Evolutionary conservation across 108 stramenopile genomes (phyloP).

Genomic region (Stephanodiscus minutulus): DNA sequence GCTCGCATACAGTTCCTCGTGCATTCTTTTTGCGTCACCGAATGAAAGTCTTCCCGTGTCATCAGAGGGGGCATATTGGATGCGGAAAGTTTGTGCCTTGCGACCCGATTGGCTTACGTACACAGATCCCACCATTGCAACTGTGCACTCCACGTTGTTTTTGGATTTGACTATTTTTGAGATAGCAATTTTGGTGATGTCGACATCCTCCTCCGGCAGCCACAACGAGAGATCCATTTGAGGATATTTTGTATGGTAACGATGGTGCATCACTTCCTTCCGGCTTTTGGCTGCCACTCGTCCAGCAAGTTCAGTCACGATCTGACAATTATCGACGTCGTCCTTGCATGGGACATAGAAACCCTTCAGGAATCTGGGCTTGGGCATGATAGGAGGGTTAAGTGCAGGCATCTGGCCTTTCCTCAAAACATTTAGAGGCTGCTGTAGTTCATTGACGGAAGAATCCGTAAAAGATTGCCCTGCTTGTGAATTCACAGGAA

Average conservation of each 20-base stretch:
- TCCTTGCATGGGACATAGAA: slow-evolving; percentile 61
- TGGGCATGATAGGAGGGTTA: slow-evolving; percentile 17
- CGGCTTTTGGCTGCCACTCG: slow-evolving; percentile 45
- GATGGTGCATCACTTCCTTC: slow-evolving; percentile 45
- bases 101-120: slow-evolving; percentile 35
- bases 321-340: slow-evolving; percentile 7
- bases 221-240: slow-evolving; percentile 49
- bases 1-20: slow-evolving; percentile 29
- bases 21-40: slow-evolving; percentile 46
- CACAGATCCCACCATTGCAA: slow-evolving; percentile 23
- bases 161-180: background rate
- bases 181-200: slow-evolving; percentile 16
- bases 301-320: slow-evolving; percentile 45
- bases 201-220: slow-evolving; percentile 19
- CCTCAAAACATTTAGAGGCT: background rate
- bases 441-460: background rate
- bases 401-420: slow-evolving; percentile 34
- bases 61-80: slow-evolving; percentile 44
- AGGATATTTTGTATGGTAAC: slow-evolving; percentile 28
- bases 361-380: slow-evolving; percentile 30
- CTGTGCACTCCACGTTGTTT: slow-evolving; percentile 6
- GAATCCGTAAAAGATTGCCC: background rate
- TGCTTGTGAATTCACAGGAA: slow-evolving; percentile 19
- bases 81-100: slow-evolving; percentile 40
- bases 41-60: slow-evolving; percentile 13